Evolutionary conservation across 768 basidiomycete genomes (phyloP), one percentile per base, ranked within the genome.

Genomic region (Amanita rubescens): DNA sequence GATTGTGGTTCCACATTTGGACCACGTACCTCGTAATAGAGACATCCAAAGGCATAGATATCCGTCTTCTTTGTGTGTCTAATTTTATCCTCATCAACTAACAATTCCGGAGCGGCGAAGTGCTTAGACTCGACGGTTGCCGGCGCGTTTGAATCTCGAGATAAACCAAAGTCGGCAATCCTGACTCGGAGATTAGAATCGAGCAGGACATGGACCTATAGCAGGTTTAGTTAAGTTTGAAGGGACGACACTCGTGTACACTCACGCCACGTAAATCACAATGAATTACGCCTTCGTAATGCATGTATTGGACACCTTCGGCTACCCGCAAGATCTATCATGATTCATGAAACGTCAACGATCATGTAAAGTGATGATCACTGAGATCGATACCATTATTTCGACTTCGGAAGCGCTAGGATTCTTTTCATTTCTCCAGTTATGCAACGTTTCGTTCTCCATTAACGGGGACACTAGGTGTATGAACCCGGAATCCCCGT

Each of bases 271-370:
- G 49, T 24, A 50, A 24, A 24, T 51, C 50, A 10, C 50, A 20
- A 51, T 51, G 50, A 8, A 51, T 22, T 6, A 51, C 27, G 25
- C 50, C 50, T n/a, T 51, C 50, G 7, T 15, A n/a, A 24, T 51
- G 39, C 8, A 51, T 25, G 9, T 51, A 51, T 25, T 17, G 49
- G 10, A 50, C 1, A 3, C 49, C 37, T 24, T 38, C 3, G 3
- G 49, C 49, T 15, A 41, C 38, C 17, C 42, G 37, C 25, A 42
- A 9, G 5, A 51, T 43, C 50, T 51, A 33, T 3, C 8, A 12
- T 3, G n/a, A 37, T 27, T 3, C 8, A 12, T 3, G n/a, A 37
- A 27, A 19, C 30, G 11, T 15, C 24, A 15, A 32, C 10, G 5
- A 11, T 12, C 1, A 39, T 8, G 10, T 8, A 24, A 4, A 39